Evolutionary conservation across 768 basidiomycete genomes (phyloP).

Genomic region (Cystobasidium onofrii): DNA sequence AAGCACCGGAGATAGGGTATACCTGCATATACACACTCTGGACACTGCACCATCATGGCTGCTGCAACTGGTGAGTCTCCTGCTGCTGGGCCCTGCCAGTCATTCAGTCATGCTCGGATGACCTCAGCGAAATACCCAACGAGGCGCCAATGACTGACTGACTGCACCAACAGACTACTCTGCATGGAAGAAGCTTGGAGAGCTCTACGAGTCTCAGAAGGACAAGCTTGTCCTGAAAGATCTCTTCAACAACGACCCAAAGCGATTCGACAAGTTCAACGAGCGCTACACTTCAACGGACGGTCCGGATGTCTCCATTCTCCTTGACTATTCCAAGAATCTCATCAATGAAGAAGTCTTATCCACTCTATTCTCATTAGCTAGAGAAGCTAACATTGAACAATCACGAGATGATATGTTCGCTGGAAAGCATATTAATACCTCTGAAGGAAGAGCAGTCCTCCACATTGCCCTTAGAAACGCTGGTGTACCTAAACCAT

Average conservation of each 20-base stretch:
- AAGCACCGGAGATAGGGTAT: not conserved
- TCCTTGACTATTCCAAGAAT: conserved; percentile 97
- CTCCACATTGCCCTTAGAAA: conserved; percentile 84
- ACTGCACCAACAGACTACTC: conserved; percentile 59
- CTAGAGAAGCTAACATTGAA: conserved; percentile 78
- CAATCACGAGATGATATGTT: conserved; percentile 84
- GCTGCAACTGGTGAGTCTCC: conserved; percentile 24
- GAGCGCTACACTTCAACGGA: conserved; percentile 57
- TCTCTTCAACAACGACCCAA: conserved; percentile 79
- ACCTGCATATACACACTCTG: not conserved
- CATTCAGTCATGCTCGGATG: not conserved
- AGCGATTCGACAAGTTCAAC: conserved; percentile 78
- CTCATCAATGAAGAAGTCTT: conserved; percentile 79
- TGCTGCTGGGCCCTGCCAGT: not conserved
- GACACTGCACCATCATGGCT: conserved; percentile 5
- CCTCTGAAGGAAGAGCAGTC: conserved; percentile 92
- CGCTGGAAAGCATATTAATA: conserved; percentile 92
- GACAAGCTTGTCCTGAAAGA: conserved; percentile 75
- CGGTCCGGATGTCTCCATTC: conserved; percentile 61
- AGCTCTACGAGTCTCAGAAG: conserved; percentile 65
- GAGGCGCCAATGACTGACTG: not conserved
- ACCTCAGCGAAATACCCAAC: not conserved
- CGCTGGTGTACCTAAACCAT: conserved; percentile 47
- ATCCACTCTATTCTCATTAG: conserved; percentile 65
- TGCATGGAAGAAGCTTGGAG: conserved; percentile 83